Conservation (phyloP, 768 basidiomycete species). For the Tricholoma flavovirens region DNA sequence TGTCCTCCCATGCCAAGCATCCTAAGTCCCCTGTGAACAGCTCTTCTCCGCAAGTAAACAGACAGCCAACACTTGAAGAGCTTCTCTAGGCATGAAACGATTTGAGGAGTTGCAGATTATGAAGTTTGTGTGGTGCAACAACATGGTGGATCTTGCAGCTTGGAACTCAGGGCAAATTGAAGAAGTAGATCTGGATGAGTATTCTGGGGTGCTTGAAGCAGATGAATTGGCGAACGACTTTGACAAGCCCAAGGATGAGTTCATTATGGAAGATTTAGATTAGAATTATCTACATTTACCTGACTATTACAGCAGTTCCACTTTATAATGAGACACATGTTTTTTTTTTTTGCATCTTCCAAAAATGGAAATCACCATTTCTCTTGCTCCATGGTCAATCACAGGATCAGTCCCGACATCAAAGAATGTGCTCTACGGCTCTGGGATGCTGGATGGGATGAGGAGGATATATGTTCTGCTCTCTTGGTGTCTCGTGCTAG, state of each 20-base stretch:
- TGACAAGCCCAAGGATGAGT: not conserved
- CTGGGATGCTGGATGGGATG: too few relatives aligned
- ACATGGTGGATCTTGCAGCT: conserved; percentile 45
- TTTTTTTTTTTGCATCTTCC: too few relatives aligned
- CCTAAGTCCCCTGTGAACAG: not conserved
- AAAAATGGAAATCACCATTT: too few relatives aligned
- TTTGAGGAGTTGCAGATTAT: conserved; percentile 9
- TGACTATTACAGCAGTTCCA: too few relatives aligned
- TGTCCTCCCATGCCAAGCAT: not conserved
- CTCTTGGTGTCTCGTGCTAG: too few relatives aligned
- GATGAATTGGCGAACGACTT: not conserved
- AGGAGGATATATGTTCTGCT: too few relatives aligned
- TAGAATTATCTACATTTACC: not conserved
- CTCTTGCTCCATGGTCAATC: too few relatives aligned
- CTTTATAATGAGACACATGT: too few relatives aligned
- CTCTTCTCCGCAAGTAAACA: conserved; percentile 1
- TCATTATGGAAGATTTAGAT: not conserved
- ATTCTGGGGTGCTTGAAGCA: not conserved
- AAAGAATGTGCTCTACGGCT: too few relatives aligned
- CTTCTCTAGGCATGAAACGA: not conserved
- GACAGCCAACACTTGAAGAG: not conserved
- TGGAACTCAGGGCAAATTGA: conserved; percentile 4
- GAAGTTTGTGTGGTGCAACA: conserved; percentile 9
- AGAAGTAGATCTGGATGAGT: conserved; percentile 2
- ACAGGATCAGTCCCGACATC: too few relatives aligned